Percentiles rank a stretch among this genome's conserved stretches.
Conservation (phyloP, 2,329 filamentous ascomycete species). For the Aurifilum marmelostoma region DNA sequence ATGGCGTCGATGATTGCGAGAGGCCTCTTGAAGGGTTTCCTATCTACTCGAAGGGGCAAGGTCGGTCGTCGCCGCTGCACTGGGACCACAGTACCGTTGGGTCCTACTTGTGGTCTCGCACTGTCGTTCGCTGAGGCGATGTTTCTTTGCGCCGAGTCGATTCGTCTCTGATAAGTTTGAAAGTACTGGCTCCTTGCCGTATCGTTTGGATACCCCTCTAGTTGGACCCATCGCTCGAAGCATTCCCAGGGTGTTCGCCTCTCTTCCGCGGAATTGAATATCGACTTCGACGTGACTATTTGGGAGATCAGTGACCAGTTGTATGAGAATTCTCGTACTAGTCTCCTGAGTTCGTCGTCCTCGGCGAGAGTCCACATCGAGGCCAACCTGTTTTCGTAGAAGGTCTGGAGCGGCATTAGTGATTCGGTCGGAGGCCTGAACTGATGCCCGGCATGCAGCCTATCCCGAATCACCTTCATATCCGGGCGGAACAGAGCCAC, state of each 20-base stretch:
- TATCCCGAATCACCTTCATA: constrained; percentile 85
- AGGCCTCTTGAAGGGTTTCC: constrained; percentile 83
- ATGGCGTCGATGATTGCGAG: constrained; percentile 90
- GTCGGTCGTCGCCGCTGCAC: constrained; percentile 69
- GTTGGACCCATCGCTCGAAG: constrained; percentile 92
- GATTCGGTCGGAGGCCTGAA: constrained; percentile 93
- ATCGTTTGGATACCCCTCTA: constrained; percentile 88
- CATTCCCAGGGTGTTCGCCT: constrained; percentile 97
- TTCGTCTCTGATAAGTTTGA: constrained; percentile 67
- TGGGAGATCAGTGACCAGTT: constrained; percentile 96
- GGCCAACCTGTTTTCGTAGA: constrained; percentile 83
- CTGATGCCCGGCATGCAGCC: constrained; percentile 87
- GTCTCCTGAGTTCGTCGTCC: constrained; percentile 82
- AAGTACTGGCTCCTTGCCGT: constrained; percentile 97
- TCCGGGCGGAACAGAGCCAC: constrained; percentile 89
- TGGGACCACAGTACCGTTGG: constrained; percentile 50
- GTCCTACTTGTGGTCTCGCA: constrained; percentile 42
- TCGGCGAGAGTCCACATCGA: constrained; percentile 92
- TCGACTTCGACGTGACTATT: constrained; percentile 72
- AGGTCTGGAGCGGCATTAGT: constrained; percentile 84
- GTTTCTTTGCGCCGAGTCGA: constrained; percentile 61
- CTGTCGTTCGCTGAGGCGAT: constrained; percentile 53
- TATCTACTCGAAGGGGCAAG: constrained; percentile 81
- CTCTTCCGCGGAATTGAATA: constrained; percentile 84
- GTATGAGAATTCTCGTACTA: constrained; percentile 92